phyloP scores from a whole-genome alignment of 805 yeast genomes.

The Pichia phayaonensis region DNA sequence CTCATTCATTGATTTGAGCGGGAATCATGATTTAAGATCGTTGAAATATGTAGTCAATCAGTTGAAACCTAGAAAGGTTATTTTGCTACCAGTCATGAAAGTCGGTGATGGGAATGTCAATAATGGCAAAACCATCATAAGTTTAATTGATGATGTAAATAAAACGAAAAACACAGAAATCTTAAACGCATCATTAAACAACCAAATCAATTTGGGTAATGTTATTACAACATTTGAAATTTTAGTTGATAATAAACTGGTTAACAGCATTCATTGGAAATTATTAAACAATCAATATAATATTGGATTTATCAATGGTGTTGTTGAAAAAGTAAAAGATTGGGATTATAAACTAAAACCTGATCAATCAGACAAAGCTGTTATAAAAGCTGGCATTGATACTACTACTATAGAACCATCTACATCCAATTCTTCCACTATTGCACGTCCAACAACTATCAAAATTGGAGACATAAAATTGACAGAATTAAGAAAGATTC shows the following conservation, averaged over 20 bases:
- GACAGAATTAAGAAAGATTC: slow-evolving; percentile 61
- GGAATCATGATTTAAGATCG: slow-evolving; percentile 79
- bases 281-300: slow-evolving; percentile 70
- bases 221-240: slow-evolving; percentile 51
- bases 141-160: slow-evolving; percentile 13
- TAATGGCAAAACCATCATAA: slow-evolving; percentile 14
- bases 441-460: not conserved
- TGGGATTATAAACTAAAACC: slow-evolving; percentile 11
- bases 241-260: slow-evolving; percentile 57
- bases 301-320: slow-evolving; percentile 77
- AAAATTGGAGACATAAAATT: slow-evolving; percentile 78
- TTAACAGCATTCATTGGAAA: slow-evolving; percentile 71
- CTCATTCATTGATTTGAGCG: slow-evolving; percentile 72
- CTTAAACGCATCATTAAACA: slow-evolving; percentile 31
- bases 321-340: slow-evolving; percentile 26
- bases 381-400: not conserved
- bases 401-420: not conserved
- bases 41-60: slow-evolving; percentile 68
- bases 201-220: slow-evolving; percentile 42
- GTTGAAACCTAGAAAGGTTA: slow-evolving; percentile 67
- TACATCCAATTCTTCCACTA: not conserved
- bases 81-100: slow-evolving; percentile 33
- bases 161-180: slow-evolving; percentile 20
- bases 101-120: slow-evolving; percentile 5
- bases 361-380: not conserved